Evolutionary conservation across 495 filamentous ascomycete genomes (phyloP).

Genomic region (Apodospora peruviana): DNA sequence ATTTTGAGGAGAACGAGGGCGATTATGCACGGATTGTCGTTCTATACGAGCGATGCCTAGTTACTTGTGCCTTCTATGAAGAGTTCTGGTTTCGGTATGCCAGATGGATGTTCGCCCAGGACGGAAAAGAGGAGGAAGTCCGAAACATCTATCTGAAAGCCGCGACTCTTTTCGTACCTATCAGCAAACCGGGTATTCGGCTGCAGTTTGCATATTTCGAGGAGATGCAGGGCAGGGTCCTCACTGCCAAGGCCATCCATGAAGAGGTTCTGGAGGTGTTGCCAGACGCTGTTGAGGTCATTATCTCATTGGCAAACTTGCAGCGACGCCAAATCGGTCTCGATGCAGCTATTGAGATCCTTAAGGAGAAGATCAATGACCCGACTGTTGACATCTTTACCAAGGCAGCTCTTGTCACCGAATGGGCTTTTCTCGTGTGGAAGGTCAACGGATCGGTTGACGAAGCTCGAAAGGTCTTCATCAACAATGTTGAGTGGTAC

Average conservation of each 20-base stretch:
- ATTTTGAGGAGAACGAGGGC: constrained; percentile 88
- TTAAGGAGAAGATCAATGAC: constrained; percentile 73
- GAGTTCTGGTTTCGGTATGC: constrained; percentile 98
- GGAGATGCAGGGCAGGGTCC: constrained; percentile 69
- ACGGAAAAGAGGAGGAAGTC: constrained; percentile 81
- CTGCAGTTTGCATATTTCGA: constrained; percentile 94
- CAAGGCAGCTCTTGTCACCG: constrained; percentile 80
- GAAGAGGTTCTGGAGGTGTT: constrained; percentile 62
- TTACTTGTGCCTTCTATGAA: constrained; percentile 89
- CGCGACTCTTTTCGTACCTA: constrained; percentile 75
- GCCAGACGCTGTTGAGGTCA: constrained; percentile 78
- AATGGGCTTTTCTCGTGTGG: constrained; percentile 88
- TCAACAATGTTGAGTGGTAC: constrained; percentile 79
- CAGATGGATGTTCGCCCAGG: constrained; percentile 89
- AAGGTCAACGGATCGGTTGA: constrained; percentile 81
- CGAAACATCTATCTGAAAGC: constrained; percentile 91
- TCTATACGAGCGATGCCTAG: constrained; percentile 88
- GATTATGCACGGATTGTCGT: constrained; percentile 70
- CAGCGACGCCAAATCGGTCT: constrained; percentile 79
- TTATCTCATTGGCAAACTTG: constrained; percentile 83
- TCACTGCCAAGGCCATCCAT: constrained; percentile 78
- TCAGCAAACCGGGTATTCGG: constrained; percentile 72
- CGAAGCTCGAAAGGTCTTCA: constrained; percentile 80
- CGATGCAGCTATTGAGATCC: constrained; percentile 81
- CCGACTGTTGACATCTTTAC: constrained; percentile 67